phyloP scores from a whole-genome alignment of 331 rosid genomes.

The Malus hybrid region DNA sequence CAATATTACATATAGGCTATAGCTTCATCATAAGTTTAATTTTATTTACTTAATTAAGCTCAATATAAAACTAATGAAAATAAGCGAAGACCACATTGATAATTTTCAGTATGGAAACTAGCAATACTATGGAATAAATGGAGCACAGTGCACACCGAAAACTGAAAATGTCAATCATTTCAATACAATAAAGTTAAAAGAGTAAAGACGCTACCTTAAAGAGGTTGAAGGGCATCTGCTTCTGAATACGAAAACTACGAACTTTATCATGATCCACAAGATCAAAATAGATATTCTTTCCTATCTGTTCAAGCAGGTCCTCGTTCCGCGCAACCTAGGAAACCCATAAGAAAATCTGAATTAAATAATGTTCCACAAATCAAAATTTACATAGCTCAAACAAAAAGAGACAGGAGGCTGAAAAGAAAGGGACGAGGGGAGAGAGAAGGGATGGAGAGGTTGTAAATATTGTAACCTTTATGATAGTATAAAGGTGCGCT shows the following conservation, averaged over 20 bases:
- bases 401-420: neutral
- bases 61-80: neutral
- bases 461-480: conserved; percentile 30
- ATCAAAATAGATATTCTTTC: conserved; percentile 70
- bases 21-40: neutral
- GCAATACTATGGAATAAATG: neutral
- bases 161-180: neutral
- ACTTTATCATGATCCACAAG: conserved; percentile 94
- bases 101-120: neutral
- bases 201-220: conserved; percentile 50
- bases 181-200: neutral
- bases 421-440: neutral
- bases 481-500: conserved; percentile 67
- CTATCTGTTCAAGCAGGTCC: conserved; percentile 70
- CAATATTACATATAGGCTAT: neutral
- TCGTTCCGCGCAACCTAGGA: conserved; percentile 75
- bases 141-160: neutral
- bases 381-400: neutral
- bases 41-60: neutral
- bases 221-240: conserved; percentile 41
- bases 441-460: neutral
- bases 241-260: conserved; percentile 62
- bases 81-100: neutral
- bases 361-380: neutral
- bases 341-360: conserved; percentile 9